These are phyloP conservation scores for Chrysanthemum seticuspe DNA, from an alignment of 129 eudicot genomes.

Conservation along the genomic window DNA sequence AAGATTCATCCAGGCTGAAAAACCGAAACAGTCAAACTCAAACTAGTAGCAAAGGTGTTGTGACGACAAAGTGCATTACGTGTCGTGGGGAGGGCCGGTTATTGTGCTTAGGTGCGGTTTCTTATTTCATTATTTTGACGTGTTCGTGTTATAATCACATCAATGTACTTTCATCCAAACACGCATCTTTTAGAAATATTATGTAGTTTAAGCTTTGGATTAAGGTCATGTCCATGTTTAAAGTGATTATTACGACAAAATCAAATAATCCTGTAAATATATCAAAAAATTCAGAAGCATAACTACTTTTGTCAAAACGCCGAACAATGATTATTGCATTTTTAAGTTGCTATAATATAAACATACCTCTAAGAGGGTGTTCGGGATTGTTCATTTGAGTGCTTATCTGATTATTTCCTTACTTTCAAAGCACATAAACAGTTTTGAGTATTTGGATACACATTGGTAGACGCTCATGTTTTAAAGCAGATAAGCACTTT, in stretches of 20 bases:
- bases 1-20: constrained; percentile 80
- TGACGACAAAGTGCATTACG: constrained; percentile 50
- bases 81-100: constrained; percentile 91
- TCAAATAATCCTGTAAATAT: no score
- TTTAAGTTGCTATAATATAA: background rate
- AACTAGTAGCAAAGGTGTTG: constrained; percentile 20
- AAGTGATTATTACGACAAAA: constrained; percentile 1
- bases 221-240: constrained; percentile 1
- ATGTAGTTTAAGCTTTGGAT: background rate
- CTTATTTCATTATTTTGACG: constrained; percentile 1
- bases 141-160: background rate
- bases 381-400: no score
- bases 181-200: background rate
- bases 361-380: background rate
- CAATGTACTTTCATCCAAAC: background rate
- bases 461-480: no score
- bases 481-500: no score
- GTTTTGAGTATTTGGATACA: no score
- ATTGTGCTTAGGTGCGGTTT: constrained; percentile 66
- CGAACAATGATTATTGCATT: background rate
- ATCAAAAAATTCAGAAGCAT: background rate
- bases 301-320: background rate
- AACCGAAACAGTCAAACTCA: constrained; percentile 26
- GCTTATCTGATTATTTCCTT: no score
- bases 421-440: no score